phyloP scores from a whole-genome alignment of 495 filamentous ascomycete species.

The Penicillium angulare region DNA sequence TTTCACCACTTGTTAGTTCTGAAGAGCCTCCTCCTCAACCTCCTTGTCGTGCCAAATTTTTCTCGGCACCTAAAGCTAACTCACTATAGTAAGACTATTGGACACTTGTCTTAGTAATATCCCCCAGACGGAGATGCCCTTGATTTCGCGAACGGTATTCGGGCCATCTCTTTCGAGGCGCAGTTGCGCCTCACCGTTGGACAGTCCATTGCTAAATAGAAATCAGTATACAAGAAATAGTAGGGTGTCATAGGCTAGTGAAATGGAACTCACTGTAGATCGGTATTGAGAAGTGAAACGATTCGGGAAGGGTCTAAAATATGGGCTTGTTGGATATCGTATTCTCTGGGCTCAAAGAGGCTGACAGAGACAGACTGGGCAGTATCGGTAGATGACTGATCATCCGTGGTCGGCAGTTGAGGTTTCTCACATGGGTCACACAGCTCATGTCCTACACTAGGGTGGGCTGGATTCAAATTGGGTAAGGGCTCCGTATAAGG shows the following conservation, averaged over 20 bases:
- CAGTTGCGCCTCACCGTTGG: constrained; percentile 48
- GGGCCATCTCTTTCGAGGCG: constrained; percentile 56
- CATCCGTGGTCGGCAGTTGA: constrained; percentile 5
- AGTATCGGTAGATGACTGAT: neutral
- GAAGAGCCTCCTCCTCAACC: too few relatives aligned
- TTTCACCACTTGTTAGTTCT: constrained; percentile 10
- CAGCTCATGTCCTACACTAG: constrained; percentile 17
- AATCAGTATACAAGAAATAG: neutral
- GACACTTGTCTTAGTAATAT: constrained; percentile 62
- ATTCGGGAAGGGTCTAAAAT: constrained; percentile 26
- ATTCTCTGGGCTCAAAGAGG: too few relatives aligned
- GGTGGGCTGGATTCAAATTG: constrained; percentile 16
- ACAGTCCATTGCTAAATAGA: constrained; percentile 48
- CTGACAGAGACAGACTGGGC: too few relatives aligned
- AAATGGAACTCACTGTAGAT: too few relatives aligned
- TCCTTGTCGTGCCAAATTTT: too few relatives aligned
- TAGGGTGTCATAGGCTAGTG: too few relatives aligned
- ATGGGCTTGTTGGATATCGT: too few relatives aligned
- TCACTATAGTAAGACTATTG: constrained; percentile 63
- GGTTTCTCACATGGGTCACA: constrained; percentile 9
- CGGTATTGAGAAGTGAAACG: constrained; percentile 26
- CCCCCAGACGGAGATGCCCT: constrained; percentile 52
- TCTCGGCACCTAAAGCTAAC: too few relatives aligned
- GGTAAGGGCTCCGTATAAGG: constrained; percentile 24
- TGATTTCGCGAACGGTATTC: constrained; percentile 58